Evolutionary conservation across 768 basidiomycete species (phyloP), one percentile per base, ranked within the genome.

Genomic region (Pulveroboletus sp.): DNA sequence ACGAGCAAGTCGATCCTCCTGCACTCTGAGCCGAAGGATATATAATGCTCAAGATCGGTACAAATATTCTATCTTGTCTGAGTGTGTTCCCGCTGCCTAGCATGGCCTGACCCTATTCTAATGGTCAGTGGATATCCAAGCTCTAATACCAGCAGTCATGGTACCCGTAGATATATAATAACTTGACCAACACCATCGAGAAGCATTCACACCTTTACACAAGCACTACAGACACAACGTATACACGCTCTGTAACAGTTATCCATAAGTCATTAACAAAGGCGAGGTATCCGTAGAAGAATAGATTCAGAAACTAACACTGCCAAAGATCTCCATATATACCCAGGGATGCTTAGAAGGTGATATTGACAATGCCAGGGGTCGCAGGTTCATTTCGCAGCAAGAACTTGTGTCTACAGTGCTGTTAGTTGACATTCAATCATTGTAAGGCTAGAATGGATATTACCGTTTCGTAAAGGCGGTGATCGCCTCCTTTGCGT

Each of bases 381-480:
- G 41, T 43, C 3, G 21, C 21, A 26, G 0, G 0, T 9, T 59
- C 49, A 7, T 0, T 27, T 30, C 11, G 44, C 8, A 6, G 0
- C 21, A 9, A 1, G n/a, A 67, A 66, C 26, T 57, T 18, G 42
- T 69, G 49, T 32, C 65, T 66, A 38, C 6, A 17, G 33, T 49
- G 8, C 13, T 3, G 26, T 63, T 35, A 66, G 53, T 26, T n/a
- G 8, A 26, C 3, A 14, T 30, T n/a, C n/a, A 5, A 5, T 26
- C 8, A 15, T 3, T n/a, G 11, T 2, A 4, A 44, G 42, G 7
- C 14, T 11, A 30, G 33, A 14, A 26, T 15, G 6, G 11, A 11
- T 1, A 26, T 50, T 49, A 69, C 66, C 42, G 53, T 44, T 53
- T 50, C 9, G 43, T 54, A 15, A 63, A 56, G 26, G 50, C 32